Evolutionary conservation across 73 alveolate species (phyloP).

Genomic region (Paramecium sexaurelia): DNA sequence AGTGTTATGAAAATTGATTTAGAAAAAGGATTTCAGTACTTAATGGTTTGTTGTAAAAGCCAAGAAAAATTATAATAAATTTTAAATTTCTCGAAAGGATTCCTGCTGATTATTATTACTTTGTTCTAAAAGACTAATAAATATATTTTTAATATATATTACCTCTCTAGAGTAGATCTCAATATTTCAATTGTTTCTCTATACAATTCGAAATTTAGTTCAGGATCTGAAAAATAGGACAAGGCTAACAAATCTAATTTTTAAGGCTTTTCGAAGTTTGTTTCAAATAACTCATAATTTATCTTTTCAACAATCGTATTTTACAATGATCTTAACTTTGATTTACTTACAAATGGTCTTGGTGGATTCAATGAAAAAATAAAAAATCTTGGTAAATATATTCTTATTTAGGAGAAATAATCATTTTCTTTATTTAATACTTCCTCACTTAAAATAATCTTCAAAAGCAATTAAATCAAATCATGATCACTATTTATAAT

Average conservation of each 20-base stretch:
- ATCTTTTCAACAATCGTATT: background rate
- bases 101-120: background rate
- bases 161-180: background rate
- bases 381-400: background rate
- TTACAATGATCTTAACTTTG: background rate
- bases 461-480: background rate
- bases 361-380: slow-evolving; percentile 10
- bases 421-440: background rate
- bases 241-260: slow-evolving; percentile 12
- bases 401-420: background rate
- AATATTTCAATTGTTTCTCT: background rate
- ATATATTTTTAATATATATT: background rate
- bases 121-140: background rate
- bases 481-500: background rate
- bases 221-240: background rate
- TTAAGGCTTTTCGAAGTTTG: background rate
- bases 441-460: background rate
- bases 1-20: slow-evolving; percentile 10
- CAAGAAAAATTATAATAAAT: background rate
- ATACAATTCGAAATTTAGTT: background rate
- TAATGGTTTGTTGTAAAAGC: slow-evolving; percentile 5
- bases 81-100: background rate
- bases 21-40: background rate
- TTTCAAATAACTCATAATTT: background rate
- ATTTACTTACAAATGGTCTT: background rate